Evolutionary conservation across 768 basidiomycete species (phyloP), one percentile per base, ranked within the genome.

Genomic region (Boletus reticuloceps): DNA sequence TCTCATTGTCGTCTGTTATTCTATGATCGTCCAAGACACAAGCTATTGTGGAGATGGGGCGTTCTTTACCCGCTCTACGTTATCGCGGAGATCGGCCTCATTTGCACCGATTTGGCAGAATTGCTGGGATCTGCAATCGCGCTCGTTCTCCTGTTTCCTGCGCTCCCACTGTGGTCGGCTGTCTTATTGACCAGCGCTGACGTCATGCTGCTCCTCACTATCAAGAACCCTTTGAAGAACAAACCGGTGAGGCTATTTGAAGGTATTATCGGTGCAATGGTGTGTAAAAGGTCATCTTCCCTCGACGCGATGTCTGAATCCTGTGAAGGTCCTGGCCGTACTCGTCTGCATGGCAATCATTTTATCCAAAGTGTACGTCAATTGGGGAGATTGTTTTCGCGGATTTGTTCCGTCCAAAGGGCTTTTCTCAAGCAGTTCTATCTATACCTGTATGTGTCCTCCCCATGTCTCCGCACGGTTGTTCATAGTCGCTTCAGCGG

Each of bases 71-170:
- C 88, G 1, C 77, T 89, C 20, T 89, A 88, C 57, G 55, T 72
- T 32, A 66, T 88, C 19, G 70, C 87, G 0, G 89, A 92, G 65
- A 68, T 88, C 7, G 88, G 86, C 50, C 86, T 92, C 63, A 79
- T 90, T 22, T 81, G 84, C 12, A 91, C 89, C 6, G 90, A 91
- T 66, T 75, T 94, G 36, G 88, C 90, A 10, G 91, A 94, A 68
- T 75, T 94, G 16, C 73, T 94, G 20, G 86, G 92, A 6, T 88
- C 85, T 41, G 91, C 91, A 14, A 91, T 93, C 49, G 91, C 87
- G 0, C 74, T 94, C 43, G 83, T 83, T 65, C 76, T 94, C 72
- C 76, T 91, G 38, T 87, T 90, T 65, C 89, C 88, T 0, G 67
- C 66, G 25, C 75, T 91, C 7, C 78, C 88, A 39, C 71, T 91